Percentiles rank a stretch among this genome's conserved stretches.
phyloP scores from a whole-genome alignment of 306 rosid genomes.

The Hippophae rhamnoides region DNA sequence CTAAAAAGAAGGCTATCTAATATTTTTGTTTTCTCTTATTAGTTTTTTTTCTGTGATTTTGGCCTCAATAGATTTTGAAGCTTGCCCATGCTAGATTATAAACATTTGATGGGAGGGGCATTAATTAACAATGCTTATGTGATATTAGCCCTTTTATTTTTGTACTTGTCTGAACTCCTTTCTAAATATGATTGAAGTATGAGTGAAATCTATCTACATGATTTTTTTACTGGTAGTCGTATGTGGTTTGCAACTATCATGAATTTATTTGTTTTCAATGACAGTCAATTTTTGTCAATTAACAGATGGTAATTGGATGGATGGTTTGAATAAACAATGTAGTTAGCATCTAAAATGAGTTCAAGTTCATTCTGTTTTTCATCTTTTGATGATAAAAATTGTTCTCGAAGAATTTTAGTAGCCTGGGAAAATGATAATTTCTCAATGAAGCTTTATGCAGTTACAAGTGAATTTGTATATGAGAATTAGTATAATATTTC shows the following conservation, averaged over 20 bases:
- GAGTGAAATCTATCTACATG: not conserved
- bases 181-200: not conserved
- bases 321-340: not conserved
- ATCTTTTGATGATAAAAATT: not conserved
- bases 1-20: not conserved
- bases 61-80: not conserved
- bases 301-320: not conserved
- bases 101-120: not conserved
- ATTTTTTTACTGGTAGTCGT: not conserved
- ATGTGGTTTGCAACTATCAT: not conserved
- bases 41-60: constrained; percentile 3
- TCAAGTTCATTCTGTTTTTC: not conserved
- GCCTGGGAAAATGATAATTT: not conserved
- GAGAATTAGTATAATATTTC: not conserved
- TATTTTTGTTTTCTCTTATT: not conserved
- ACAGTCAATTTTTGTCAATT: not conserved
- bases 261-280: not conserved
- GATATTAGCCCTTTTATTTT: not conserved
- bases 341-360: not conserved
- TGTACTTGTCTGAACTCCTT: not conserved
- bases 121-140: not conserved
- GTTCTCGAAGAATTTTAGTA: not conserved
- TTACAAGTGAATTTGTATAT: not conserved
- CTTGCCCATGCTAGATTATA: not conserved
- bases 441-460: not conserved